phyloP scores from a whole-genome alignment of 441 rosid species.

The Euphorbia corollata region DNA sequence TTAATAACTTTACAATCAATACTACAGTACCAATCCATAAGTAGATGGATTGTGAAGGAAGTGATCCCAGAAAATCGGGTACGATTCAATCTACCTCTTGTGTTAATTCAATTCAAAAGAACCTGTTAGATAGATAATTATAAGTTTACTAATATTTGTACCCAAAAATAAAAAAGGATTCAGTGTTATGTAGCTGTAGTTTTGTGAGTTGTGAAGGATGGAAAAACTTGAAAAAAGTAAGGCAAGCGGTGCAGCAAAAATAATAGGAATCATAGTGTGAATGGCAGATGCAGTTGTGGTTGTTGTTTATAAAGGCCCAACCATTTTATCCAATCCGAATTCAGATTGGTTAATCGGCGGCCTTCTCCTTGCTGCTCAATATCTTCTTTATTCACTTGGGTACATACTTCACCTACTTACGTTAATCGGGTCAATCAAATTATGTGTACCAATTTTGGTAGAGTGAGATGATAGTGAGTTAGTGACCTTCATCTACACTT shows the following conservation, averaged over 20 bases:
- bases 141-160: too few species aligned
- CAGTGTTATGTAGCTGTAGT: too few species aligned
- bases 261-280: constrained; percentile 43
- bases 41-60: too few species aligned
- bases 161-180: too few species aligned
- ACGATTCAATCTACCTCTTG: too few species aligned
- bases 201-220: constrained; percentile 27
- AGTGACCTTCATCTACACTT: constrained; percentile 14
- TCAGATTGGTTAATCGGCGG: constrained; percentile 45
- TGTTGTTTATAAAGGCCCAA: constrained; percentile 47
- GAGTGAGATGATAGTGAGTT: too few species aligned
- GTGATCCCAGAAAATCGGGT: too few species aligned
- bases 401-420: constrained; percentile 25
- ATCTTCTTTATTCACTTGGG: constrained; percentile 28
- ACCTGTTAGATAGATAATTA: too few species aligned
- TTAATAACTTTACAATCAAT: too few species aligned
- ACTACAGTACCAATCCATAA: too few species aligned
- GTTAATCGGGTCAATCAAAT: constrained; percentile 15
- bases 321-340: constrained; percentile 19
- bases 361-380: constrained; percentile 28
- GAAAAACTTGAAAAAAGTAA: constrained; percentile 37
- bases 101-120: too few species aligned
- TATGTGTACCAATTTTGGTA: too few species aligned
- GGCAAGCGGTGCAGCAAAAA: constrained; percentile 24
- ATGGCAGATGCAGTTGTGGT: constrained; percentile 45